Evolutionary conservation across 768 basidiomycete genomes (phyloP), one percentile per base, ranked within the genome.

Genomic region (Ephemerocybe angulata): DNA sequence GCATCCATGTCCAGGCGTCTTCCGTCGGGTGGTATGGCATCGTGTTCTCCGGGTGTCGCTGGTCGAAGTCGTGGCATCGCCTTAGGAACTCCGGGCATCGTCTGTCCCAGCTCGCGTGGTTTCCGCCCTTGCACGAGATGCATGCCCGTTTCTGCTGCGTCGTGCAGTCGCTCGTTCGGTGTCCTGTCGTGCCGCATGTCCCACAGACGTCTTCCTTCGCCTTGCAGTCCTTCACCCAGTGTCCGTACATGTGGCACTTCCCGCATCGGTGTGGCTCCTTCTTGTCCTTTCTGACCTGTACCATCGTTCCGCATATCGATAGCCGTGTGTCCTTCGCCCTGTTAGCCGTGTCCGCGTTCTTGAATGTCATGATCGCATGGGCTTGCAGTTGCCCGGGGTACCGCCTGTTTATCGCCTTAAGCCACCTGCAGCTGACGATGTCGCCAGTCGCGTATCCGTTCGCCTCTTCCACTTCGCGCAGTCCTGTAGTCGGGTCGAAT

Each of bases 161-260:
- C n/a, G 21, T 41, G 50, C 58, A 61, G 8, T 30, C 24, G 7
- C n/a, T 51, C 7, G 60, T 54, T 24, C 53, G 35, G 37, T 60
- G 56, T 28, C 46, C 52, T 13, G 24, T 24, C 11, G 38, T 17
- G 1, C 58, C 55, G 35, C 62, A 65, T 19, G 41, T 41, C 0
- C 58, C 55, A 33, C 63, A 64, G 19, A 37, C 56, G 41, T 63
- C 61, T 2, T 43, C 33, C 1, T 41, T 37, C 6, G 25, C 7
- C 1, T 19, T 42, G 53, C 65, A 66, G 15, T 60, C 58, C 21
- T 19, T 17, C 0, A 59, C 61, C 0, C 60, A 22, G 35, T 65
- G 64, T 15, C 56, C 52, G 28, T 35, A 65, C 13, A 54, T 56
- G 12, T 65, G 64, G 50, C 64, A 65, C 38, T 63, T 65, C 24